A percentile compares a stretch with the other conserved stretches of the same genome.
phyloP scores from a whole-genome alignment of 768 basidiomycete genomes.

The Ramaria sp. region DNA sequence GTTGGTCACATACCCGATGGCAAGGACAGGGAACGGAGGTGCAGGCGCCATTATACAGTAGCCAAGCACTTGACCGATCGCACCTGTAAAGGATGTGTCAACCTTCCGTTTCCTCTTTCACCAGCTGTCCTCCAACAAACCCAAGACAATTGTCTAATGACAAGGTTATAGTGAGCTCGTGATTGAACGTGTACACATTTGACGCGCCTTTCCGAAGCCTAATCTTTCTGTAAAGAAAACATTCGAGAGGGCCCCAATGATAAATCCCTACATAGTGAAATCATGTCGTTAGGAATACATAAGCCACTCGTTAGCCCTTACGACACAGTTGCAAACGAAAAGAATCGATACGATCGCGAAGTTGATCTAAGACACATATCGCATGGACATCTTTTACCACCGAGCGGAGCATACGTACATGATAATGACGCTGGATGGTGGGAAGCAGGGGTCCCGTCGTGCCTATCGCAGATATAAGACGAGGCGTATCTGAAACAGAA shows the following conservation, averaged over 20 bases:
- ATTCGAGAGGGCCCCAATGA: slow-evolving; percentile 36
- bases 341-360: slow-evolving; percentile 50
- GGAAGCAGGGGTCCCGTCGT: slow-evolving; percentile 67
- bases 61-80: slow-evolving; percentile 20
- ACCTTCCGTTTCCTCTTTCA: slow-evolving; percentile 2
- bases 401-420: slow-evolving; percentile 21
- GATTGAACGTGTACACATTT: no score
- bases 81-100: slow-evolving; percentile 13
- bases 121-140: slow-evolving; percentile 9
- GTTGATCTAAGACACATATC: not conserved
- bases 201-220: slow-evolving; percentile 37
- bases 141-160: slow-evolving; percentile 29
- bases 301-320: not conserved
- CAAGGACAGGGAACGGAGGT: slow-evolving; percentile 35
- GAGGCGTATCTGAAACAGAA: not conserved
- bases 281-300: not conserved
- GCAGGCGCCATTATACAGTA: slow-evolving; percentile 30
- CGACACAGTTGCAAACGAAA: slow-evolving; percentile 37
- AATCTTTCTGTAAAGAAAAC: slow-evolving; percentile 33
- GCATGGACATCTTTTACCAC: not conserved
- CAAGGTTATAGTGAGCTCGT: not conserved
- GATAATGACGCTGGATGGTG: slow-evolving; percentile 50
- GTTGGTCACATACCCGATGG: slow-evolving; percentile 31
- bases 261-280: slow-evolving; percentile 32
- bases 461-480: not conserved